A percentile compares a stretch with the other conserved stretches of the same genome.
These are phyloP conservation scores for Aspergillus novofumigatus DNA, from an alignment of 2,329 filamentous ascomycete species.

Conservation along the genomic window DNA sequence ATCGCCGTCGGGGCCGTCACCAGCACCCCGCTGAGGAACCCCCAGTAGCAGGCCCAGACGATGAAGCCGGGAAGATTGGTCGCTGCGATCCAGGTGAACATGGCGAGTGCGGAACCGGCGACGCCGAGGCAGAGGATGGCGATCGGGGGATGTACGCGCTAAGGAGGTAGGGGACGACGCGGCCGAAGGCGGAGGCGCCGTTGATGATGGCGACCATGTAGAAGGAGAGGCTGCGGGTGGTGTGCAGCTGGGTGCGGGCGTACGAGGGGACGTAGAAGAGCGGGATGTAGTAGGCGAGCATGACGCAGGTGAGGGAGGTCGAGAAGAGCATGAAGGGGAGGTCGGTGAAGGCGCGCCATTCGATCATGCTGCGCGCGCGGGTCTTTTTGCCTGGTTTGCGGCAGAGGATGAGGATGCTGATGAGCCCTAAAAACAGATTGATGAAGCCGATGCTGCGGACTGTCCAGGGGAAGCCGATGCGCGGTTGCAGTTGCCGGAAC, in stretches of 20 bases:
- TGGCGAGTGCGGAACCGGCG: constrained; percentile 22
- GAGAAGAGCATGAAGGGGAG: constrained; percentile 41
- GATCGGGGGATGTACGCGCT: constrained; percentile 28
- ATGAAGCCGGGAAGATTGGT: constrained; percentile 21
- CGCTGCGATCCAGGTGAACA: constrained; percentile 31
- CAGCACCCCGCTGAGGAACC: constrained; percentile 26
- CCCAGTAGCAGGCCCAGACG: constrained; percentile 31
- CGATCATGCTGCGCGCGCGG: constrained; percentile 38
- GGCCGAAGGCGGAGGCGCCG: constrained; percentile 47
- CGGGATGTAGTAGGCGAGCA: constrained; percentile 46
- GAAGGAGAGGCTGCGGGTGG: constrained; percentile 42
- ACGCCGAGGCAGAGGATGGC: constrained; percentile 18
- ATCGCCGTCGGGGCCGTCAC: constrained; percentile 29
- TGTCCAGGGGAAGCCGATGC: constrained; percentile 58
- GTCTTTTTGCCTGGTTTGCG: constrained; percentile 35
- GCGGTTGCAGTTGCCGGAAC: constrained; percentile 50
- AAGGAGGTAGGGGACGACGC: constrained; percentile 46
- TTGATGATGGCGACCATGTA: constrained; percentile 53
- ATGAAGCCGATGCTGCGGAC: constrained; percentile 55
- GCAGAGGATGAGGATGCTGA: constrained; percentile 35
- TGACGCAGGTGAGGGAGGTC: constrained; percentile 44
- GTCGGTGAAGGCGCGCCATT: constrained; percentile 38
- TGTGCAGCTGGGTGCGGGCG: constrained; percentile 42
- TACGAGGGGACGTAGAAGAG: constrained; percentile 43
- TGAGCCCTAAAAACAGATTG: constrained; percentile 38